Conservation (phyloP, 108 stramenopile species). For the Cyclotella kingstonii region DNA sequence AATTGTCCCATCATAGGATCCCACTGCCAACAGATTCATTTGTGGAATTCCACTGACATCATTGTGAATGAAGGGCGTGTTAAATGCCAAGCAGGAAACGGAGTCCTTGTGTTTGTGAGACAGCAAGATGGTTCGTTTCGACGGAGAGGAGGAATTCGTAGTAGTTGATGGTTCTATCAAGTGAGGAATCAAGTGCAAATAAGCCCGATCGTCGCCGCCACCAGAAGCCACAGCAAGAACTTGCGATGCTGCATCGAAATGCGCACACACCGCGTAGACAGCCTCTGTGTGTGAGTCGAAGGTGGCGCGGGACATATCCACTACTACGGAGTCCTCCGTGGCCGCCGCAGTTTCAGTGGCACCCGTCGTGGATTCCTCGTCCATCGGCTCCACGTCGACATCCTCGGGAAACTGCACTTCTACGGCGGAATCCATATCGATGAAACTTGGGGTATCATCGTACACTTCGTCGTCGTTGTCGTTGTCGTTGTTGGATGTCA, state of each 20-base stretch:
- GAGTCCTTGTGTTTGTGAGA: slow-evolving; percentile 82
- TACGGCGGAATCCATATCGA: slow-evolving; percentile 68
- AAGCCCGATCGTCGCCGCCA: slow-evolving; percentile 94
- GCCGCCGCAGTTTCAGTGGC: slow-evolving; percentile 4
- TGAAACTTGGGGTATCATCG: slow-evolving; percentile 59
- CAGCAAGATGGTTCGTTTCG: slow-evolving; percentile 30
- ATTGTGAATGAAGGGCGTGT: slow-evolving; percentile 47
- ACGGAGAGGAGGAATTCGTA: not conserved
- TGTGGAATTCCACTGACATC: slow-evolving; percentile 47
- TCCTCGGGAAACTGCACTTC: slow-evolving; percentile 77
- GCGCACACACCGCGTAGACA: slow-evolving; percentile 64
- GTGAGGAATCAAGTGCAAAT: slow-evolving; percentile 52
- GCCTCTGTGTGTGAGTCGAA: slow-evolving; percentile 61
- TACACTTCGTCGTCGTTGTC: slow-evolving; percentile 40
- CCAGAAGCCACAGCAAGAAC: slow-evolving; percentile 69
- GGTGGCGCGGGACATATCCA: slow-evolving; percentile 49
- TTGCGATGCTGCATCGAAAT: slow-evolving; percentile 53
- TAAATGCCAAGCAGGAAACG: slow-evolving; percentile 83
- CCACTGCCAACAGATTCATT: slow-evolving; percentile 63
- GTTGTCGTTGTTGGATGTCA: not conserved
- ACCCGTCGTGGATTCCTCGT: slow-evolving; percentile 41
- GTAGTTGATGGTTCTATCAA: slow-evolving; percentile 5
- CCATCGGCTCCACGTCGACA: slow-evolving; percentile 34
- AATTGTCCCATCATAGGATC: slow-evolving; percentile 86
- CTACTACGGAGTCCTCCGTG: slow-evolving; percentile 12